A percentile compares a stretch with the other conserved stretches of the same genome.
phyloP scores from a whole-genome alignment of 352 stramenopile species.

The Pythium coloratum region DNA sequence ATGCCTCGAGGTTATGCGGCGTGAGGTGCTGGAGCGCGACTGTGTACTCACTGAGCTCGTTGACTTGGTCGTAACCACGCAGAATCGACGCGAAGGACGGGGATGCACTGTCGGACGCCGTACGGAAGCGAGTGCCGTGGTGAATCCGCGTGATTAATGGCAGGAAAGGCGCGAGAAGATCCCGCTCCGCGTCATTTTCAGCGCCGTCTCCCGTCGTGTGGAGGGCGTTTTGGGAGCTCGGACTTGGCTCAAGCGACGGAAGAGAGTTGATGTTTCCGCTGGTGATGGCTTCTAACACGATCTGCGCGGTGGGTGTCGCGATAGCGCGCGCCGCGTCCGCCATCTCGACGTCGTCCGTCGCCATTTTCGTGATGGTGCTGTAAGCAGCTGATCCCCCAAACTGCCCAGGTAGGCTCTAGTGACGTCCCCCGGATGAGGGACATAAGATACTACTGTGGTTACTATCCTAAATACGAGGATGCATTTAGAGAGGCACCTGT shows the following conservation, averaged over 20 bases:
- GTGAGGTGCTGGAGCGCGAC: slow-evolving; percentile 35
- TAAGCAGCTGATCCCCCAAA: not conserved
- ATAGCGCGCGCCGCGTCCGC: slow-evolving; percentile 11
- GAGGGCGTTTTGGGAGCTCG: not conserved
- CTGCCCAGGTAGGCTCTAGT: not conserved
- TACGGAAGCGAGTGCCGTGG: slow-evolving; percentile 5
- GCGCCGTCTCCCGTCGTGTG: not conserved
- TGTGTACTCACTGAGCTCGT: slow-evolving; percentile 46
- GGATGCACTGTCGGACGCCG: not conserved
- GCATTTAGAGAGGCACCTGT: not conserved
- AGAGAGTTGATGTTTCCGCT: slow-evolving; percentile 4
- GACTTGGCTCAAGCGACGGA: slow-evolving; percentile 3
- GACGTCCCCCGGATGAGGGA: not conserved
- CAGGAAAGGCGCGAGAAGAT: slow-evolving; percentile 42
- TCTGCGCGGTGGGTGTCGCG: not conserved
- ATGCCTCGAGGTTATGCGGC: not conserved
- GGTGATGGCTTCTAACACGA: slow-evolving; percentile 8
- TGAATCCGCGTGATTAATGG: slow-evolving; percentile 54
- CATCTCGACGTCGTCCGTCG: slow-evolving; percentile 22
- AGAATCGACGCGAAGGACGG: slow-evolving; percentile 28
- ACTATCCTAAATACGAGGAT: not conserved
- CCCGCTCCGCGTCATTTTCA: slow-evolving; percentile 11
- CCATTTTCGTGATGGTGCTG: slow-evolving; percentile 1
- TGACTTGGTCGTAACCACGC: slow-evolving; percentile 33
- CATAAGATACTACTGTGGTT: not conserved